Evolutionary conservation across 1,139 yeast genomes (phyloP).

Genomic region (Blastobotrys capitulatus): DNA sequence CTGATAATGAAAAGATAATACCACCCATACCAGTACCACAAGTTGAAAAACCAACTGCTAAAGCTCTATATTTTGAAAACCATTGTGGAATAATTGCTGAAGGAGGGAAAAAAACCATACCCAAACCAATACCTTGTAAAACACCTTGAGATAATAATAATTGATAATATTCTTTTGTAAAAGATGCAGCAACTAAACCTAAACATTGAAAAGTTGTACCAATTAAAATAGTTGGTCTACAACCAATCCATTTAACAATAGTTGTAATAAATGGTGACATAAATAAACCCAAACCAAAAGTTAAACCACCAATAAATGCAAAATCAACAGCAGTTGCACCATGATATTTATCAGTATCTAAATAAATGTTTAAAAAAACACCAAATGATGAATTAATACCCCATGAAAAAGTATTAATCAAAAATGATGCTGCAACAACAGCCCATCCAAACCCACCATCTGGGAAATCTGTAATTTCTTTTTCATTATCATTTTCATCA

Average conservation of each 20-base stretch:
- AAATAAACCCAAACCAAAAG: conserved; percentile 52
- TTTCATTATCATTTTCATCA: background rate
- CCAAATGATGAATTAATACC: conserved; percentile 70
- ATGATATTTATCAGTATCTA: conserved; percentile 43
- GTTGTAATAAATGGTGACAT: conserved; percentile 50
- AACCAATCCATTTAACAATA: conserved; percentile 36
- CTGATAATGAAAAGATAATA: conserved; percentile 35
- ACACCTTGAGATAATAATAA: conserved; percentile 67
- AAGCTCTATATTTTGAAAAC: conserved; percentile 52
- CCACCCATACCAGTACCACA: conserved; percentile 35
- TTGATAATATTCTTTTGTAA: conserved; percentile 56
- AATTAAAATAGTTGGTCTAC: conserved; percentile 37
- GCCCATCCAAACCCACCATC: conserved; percentile 75
- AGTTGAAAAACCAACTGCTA: conserved; percentile 45
- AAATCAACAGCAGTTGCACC: conserved; percentile 56
- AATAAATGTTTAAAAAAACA: conserved; percentile 56
- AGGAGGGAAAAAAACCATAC: conserved; percentile 56
- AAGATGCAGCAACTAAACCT: conserved; percentile 61
- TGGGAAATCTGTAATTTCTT: conserved; percentile 21
- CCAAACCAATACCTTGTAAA: conserved; percentile 55
- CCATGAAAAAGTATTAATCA: conserved; percentile 61
- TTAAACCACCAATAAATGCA: conserved; percentile 66
- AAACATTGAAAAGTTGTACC: conserved; percentile 51
- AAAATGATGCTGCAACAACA: conserved; percentile 49
- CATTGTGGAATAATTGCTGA: conserved; percentile 51